Evolutionary conservation across 2,329 filamentous ascomycete species (phyloP).

Genomic region (Ophiostoma montium): DNA sequence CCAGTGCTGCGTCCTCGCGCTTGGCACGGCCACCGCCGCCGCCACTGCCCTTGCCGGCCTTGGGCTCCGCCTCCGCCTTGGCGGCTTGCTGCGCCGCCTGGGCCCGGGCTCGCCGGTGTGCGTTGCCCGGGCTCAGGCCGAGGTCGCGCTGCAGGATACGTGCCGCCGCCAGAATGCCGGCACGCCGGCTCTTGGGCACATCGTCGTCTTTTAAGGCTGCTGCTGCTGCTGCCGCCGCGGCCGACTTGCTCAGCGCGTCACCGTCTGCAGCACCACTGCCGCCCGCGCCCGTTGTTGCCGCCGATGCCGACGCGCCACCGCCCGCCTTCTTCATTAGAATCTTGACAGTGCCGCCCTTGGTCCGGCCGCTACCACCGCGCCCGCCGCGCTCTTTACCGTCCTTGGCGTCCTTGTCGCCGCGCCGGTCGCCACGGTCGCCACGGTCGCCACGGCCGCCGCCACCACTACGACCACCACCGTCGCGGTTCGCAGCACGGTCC

Average conservation of each 20-base stretch:
- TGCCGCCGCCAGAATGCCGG: slow-evolving; percentile 49
- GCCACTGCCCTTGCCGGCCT: background rate
- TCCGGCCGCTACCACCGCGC: slow-evolving; percentile 1
- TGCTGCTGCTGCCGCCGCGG: slow-evolving; percentile 34
- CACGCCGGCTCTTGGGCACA: slow-evolving; percentile 39
- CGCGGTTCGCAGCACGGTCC: background rate
- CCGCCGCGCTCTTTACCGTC: slow-evolving; percentile 44
- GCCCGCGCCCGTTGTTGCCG: slow-evolving; percentile 27
- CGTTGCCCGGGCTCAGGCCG: slow-evolving; percentile 47
- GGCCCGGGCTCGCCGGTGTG: slow-evolving; percentile 43
- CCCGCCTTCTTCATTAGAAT: slow-evolving; percentile 47
- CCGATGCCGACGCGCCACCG: slow-evolving; percentile 36
- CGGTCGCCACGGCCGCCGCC: background rate
- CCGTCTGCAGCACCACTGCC: background rate
- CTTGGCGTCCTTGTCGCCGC: slow-evolving; percentile 40
- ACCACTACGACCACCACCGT: no score
- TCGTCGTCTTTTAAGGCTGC: slow-evolving; percentile 18
- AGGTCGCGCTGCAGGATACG: slow-evolving; percentile 52
- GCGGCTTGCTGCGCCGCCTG: slow-evolving; percentile 1
- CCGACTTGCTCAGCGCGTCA: slow-evolving; percentile 18
- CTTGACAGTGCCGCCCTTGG: slow-evolving; percentile 49
- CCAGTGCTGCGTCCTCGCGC: background rate
- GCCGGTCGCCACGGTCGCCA: background rate
- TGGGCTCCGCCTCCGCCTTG: slow-evolving; percentile 26
- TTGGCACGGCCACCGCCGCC: background rate